These are phyloP conservation scores for Halenospora varia DNA, from an alignment of 495 filamentous ascomycete genomes.

Conservation along the genomic window DNA sequence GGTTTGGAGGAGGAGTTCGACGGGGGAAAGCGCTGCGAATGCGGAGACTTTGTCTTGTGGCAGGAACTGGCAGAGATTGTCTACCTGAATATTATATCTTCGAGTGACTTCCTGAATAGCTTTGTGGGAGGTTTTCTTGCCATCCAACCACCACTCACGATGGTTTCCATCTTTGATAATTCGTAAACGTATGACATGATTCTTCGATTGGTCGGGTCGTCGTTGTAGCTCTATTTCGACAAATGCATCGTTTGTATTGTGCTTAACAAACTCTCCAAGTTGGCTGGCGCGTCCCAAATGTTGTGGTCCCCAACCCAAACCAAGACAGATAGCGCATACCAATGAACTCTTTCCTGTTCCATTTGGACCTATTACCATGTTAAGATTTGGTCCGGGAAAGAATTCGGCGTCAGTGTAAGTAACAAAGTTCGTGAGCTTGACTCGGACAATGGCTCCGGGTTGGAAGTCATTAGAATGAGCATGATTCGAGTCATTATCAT, in stretches of 20 bases:
- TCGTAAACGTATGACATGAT: conserved; percentile 67
- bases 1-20: conserved; percentile 84
- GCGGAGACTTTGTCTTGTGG: conserved; percentile 96
- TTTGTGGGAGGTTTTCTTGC: conserved; percentile 49
- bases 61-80: conserved; percentile 96
- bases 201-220: conserved; percentile 44
- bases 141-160: conserved; percentile 68
- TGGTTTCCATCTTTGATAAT: conserved; percentile 82
- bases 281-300: conserved; percentile 86
- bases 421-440: conserved; percentile 87
- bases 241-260: conserved; percentile 68
- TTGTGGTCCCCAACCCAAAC: conserved; percentile 78
- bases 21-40: conserved; percentile 78
- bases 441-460: conserved; percentile 84
- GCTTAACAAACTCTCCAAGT: conserved; percentile 87
- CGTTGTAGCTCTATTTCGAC: conserved; percentile 87
- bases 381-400: conserved; percentile 83
- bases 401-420: conserved; percentile 92
- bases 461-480: conserved; percentile 37
- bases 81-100: conserved; percentile 82
- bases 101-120: conserved; percentile 60
- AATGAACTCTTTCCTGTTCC: conserved; percentile 97
- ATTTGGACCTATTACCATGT: conserved; percentile 99
- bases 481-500: background rate
- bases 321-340: conserved; percentile 95